A percentile compares a stretch with the other conserved stretches of the same genome.
phyloP scores from a whole-genome alignment of 2,329 filamentous ascomycete species.

The Aspergillus udagawae region DNA sequence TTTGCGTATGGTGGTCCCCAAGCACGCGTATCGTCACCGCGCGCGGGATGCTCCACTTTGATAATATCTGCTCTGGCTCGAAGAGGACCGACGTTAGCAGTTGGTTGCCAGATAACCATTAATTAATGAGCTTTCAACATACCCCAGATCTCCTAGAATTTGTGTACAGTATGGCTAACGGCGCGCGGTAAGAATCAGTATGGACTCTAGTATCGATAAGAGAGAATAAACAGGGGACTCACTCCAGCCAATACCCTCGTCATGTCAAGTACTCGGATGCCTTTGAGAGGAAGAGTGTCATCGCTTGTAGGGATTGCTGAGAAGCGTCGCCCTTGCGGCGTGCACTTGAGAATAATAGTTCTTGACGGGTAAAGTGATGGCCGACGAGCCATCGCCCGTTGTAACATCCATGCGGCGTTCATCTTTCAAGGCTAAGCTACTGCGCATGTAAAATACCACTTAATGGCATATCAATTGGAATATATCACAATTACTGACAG shows the following conservation, averaged over 20 bases:
- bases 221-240: slow-evolving; percentile 36
- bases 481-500: not conserved
- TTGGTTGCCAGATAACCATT: not conserved
- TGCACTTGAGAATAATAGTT: slow-evolving; percentile 19
- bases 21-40: slow-evolving; percentile 89
- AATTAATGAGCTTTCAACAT: slow-evolving; percentile 33
- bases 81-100: not conserved
- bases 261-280: slow-evolving; percentile 91
- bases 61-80: slow-evolving; percentile 79
- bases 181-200: slow-evolving; percentile 9
- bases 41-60: slow-evolving; percentile 89
- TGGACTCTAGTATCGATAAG: not conserved
- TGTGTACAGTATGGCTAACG: slow-evolving; percentile 91
- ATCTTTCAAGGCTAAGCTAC: slow-evolving; percentile 15
- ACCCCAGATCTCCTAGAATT: slow-evolving; percentile 94
- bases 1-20: slow-evolving; percentile 94
- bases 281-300: slow-evolving; percentile 67
- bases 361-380: slow-evolving; percentile 17
- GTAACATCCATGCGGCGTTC: slow-evolving; percentile 22
- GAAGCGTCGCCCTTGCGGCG: slow-evolving; percentile 29
- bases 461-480: not conserved
- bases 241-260: slow-evolving; percentile 92
- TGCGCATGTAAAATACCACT: not conserved
- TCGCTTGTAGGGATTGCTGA: slow-evolving; percentile 41
- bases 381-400: slow-evolving; percentile 19